Conservation (phyloP, 2,329 filamentous ascomycete genomes). For the Cercospora sojina region DNA sequence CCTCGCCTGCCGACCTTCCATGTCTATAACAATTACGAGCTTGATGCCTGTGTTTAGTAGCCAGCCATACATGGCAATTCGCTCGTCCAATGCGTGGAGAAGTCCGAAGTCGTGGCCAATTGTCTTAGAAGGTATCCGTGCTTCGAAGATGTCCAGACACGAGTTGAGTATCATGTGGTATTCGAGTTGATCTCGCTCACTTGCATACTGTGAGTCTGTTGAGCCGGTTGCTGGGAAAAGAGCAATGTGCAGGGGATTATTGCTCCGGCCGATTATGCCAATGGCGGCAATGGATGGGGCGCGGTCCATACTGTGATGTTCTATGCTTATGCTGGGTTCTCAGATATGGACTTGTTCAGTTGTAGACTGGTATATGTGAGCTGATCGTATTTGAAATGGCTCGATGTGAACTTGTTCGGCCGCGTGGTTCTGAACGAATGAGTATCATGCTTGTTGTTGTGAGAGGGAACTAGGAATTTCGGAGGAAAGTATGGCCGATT, state of each 20-base stretch:
- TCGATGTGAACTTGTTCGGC: background rate
- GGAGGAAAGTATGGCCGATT: background rate
- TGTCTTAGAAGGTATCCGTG: conserved; percentile 71
- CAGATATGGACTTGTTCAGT: too few relatives aligned
- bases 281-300: conserved; percentile 82
- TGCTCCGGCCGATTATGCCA: conserved; percentile 90
- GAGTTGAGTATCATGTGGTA: conserved; percentile 89
- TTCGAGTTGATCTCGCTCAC: conserved; percentile 69
- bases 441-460: background rate
- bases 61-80: conserved; percentile 90
- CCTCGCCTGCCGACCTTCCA: conserved; percentile 66
- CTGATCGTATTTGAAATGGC: background rate
- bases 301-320: conserved; percentile 46
- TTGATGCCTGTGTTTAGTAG: conserved; percentile 94
- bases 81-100: conserved; percentile 89
- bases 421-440: background rate
- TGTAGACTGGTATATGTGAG: background rate
- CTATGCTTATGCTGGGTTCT: background rate
- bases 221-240: conserved; percentile 68
- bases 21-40: conserved; percentile 86
- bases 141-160: conserved; percentile 90
- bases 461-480: background rate
- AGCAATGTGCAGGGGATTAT: conserved; percentile 92
- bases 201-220: conserved; percentile 23
- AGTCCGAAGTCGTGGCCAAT: conserved; percentile 84